Conservation (phyloP, 371 early-diverging fungal genomes). For the Mortierella sp. region DNA sequence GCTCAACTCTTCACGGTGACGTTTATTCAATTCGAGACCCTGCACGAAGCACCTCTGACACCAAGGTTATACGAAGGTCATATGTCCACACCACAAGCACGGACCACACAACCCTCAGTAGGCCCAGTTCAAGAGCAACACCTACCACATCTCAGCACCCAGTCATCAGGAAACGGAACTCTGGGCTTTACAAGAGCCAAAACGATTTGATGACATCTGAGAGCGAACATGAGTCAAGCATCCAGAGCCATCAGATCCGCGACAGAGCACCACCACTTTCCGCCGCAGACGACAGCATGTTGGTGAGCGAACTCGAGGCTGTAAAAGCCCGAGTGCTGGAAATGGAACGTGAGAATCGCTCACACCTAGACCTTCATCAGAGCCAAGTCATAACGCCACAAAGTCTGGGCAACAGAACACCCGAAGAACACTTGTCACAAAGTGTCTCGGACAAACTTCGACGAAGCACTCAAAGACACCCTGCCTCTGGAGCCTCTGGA, state of each 20-base stretch:
- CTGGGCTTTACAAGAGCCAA: slow-evolving; percentile 25
- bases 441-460: slow-evolving; percentile 26
- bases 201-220: slow-evolving; percentile 29
- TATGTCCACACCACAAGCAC: slow-evolving; percentile 6
- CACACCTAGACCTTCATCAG: slow-evolving; percentile 20
- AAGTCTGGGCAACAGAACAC: background rate
- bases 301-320: slow-evolving; percentile 44
- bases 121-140: slow-evolving; percentile 12
- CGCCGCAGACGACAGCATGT: slow-evolving; percentile 12
- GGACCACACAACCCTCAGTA: slow-evolving; percentile 6
- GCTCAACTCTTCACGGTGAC: background rate
- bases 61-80: slow-evolving; percentile 29
- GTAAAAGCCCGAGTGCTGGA: slow-evolving; percentile 47
- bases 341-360: slow-evolving; percentile 45
- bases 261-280: slow-evolving; percentile 20
- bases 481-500: background rate
- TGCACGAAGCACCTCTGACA: background rate
- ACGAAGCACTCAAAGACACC: slow-evolving; percentile 11
- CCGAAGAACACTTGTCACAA: slow-evolving; percentile 6
- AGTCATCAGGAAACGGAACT: slow-evolving; percentile 15
- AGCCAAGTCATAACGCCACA: slow-evolving; percentile 12
- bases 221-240: slow-evolving; percentile 19
- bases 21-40: background rate
- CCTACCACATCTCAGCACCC: slow-evolving; percentile 5
- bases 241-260: background rate